Conservation (phyloP, 1,284 basidiomycete genomes). For the Mycocalia duriaeana region DNA sequence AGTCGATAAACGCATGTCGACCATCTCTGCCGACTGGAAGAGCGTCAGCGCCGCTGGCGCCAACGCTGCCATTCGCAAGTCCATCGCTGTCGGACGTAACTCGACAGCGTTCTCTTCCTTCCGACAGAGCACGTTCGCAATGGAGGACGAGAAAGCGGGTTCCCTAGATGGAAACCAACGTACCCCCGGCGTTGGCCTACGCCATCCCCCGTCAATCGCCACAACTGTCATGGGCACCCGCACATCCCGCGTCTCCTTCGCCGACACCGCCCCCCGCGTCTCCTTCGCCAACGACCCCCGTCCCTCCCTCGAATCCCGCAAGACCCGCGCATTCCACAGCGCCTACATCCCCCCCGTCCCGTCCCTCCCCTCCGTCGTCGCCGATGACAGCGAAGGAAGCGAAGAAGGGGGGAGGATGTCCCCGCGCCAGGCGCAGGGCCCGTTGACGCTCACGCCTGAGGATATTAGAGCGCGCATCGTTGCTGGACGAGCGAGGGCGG, state of each 20-base stretch:
- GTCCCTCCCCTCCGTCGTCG: slow-evolving; percentile 25
- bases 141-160: slow-evolving; percentile 43
- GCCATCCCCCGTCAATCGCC: slow-evolving; percentile 31
- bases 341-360: slow-evolving; percentile 53
- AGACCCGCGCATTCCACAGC: slow-evolving; percentile 55
- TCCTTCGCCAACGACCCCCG: slow-evolving; percentile 72
- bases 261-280: slow-evolving; percentile 44
- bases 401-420: slow-evolving; percentile 18
- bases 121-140: slow-evolving; percentile 44
- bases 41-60: slow-evolving; percentile 70
- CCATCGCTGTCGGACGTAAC: slow-evolving; percentile 48
- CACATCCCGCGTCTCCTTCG: slow-evolving; percentile 41
- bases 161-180: slow-evolving; percentile 42
- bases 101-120: slow-evolving; percentile 48
- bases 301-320: slow-evolving; percentile 54
- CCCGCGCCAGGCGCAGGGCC: slow-evolving; percentile 67
- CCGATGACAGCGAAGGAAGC: slow-evolving; percentile 9
- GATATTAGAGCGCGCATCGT: slow-evolving; percentile 50
- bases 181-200: slow-evolving; percentile 41
- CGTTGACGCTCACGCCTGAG: slow-evolving; percentile 59
- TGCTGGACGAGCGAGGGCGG: slow-evolving; percentile 14
- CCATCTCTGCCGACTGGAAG: slow-evolving; percentile 74
- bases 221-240: slow-evolving; percentile 24
- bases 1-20: slow-evolving; percentile 80
- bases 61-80: slow-evolving; percentile 64